These are phyloP conservation scores for Hanseniaspora clermontiae DNA, from an alignment of 805 yeast species.

Conservation along the genomic window DNA sequence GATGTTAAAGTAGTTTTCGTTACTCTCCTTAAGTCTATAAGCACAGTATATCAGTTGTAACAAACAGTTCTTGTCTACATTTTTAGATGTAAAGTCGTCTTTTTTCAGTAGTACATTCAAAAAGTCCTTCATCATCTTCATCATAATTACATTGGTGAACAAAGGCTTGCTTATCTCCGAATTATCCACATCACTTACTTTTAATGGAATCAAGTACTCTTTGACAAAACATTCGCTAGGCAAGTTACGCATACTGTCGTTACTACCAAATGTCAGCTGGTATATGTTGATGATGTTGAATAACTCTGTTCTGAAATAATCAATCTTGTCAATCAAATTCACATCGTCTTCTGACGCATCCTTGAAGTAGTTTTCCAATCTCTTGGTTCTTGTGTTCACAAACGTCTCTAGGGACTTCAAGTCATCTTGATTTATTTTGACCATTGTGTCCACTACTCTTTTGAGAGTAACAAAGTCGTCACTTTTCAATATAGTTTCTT, in stretches of 20 bases:
- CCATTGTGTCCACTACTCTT: slow-evolving; percentile 11
- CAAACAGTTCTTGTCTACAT: slow-evolving; percentile 50
- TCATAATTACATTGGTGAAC: slow-evolving; percentile 19
- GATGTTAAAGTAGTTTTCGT: slow-evolving; percentile 24
- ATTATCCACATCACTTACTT: slow-evolving; percentile 17
- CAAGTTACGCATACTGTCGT: slow-evolving; percentile 12
- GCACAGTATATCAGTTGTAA: slow-evolving; percentile 80
- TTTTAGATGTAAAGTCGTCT: slow-evolving; percentile 22
- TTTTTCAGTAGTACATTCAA: slow-evolving; percentile 24
- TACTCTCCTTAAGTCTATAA: slow-evolving; percentile 51
- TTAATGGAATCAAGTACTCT: slow-evolving; percentile 1
- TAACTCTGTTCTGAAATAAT: slow-evolving; percentile 62
- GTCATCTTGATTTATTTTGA: slow-evolving; percentile 42
- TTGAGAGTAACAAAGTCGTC: slow-evolving; percentile 22
- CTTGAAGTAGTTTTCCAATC: slow-evolving; percentile 16
- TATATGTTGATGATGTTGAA: slow-evolving; percentile 23
- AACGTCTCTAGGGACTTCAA: slow-evolving; percentile 57
- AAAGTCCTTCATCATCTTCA: slow-evolving; percentile 26
- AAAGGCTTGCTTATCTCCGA: slow-evolving; percentile 21
- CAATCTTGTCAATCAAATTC: slow-evolving; percentile 58
- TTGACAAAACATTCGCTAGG: slow-evolving; percentile 15
- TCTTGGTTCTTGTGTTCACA: slow-evolving; percentile 42
- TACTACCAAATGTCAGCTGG: slow-evolving; percentile 17
- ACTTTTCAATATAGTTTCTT: slow-evolving; percentile 50
- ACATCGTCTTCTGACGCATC: slow-evolving; percentile 22